Evolutionary conservation across 148 eudicot genomes (phyloP).

Genomic region (Amaranthus palmeri): DNA sequence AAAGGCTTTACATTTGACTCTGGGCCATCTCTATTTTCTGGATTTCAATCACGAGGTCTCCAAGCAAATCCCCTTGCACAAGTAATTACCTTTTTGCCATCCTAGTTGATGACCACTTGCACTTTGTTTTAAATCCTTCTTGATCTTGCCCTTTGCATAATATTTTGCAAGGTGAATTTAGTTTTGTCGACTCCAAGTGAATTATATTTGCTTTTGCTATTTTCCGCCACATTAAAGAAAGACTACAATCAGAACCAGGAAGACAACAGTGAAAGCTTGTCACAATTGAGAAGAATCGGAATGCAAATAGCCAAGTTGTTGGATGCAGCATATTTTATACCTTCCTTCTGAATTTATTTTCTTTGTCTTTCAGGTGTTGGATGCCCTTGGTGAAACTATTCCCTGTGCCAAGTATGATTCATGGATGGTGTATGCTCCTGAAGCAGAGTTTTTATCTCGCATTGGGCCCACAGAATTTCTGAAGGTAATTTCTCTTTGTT

Average conservation of each 20-base stretch:
- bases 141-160: not conserved
- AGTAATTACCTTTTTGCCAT: constrained; percentile 37
- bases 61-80: constrained; percentile 98
- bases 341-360: constrained; percentile 11
- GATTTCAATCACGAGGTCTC: constrained; percentile 94
- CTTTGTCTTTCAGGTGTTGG: constrained; percentile 59
- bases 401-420: constrained; percentile 87
- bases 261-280: not conserved
- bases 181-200: not conserved
- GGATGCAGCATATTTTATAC: not conserved
- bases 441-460: constrained; percentile 86
- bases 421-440: constrained; percentile 95
- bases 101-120: not conserved
- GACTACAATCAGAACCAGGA: not conserved
- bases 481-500: constrained; percentile 47
- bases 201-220: not conserved
- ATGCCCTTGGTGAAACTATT: constrained; percentile 87
- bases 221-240: no score
- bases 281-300: not conserved
- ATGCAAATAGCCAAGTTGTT: not conserved
- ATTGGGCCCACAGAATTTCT: constrained; percentile 91
- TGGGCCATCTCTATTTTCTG: constrained; percentile 95
- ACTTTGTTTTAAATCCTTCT: not conserved
- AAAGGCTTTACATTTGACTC: constrained; percentile 90
- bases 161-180: not conserved